Percentiles rank a stretch among this genome's conserved stretches.
Evolutionary conservation across 1,284 basidiomycete genomes (phyloP).

Genomic region (Trichosporon sp.): DNA sequence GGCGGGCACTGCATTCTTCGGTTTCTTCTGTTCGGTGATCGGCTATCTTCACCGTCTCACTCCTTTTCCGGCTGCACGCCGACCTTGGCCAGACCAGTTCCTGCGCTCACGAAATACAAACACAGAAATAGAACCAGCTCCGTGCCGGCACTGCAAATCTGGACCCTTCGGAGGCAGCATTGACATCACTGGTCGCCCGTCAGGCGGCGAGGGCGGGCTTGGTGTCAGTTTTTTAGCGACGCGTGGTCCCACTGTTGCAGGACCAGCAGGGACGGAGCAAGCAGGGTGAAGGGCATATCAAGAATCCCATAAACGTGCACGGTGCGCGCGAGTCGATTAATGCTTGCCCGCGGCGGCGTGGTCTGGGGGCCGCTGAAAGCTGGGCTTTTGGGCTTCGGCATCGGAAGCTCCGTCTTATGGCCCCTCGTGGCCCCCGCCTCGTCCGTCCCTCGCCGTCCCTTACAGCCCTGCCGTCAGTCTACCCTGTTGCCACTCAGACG

Average conservation of each 20-base stretch:
- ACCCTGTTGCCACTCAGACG: not conserved
- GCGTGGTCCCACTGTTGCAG: not conserved
- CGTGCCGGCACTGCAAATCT: not conserved
- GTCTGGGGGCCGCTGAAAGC: not conserved
- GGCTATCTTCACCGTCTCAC: conserved; percentile 4
- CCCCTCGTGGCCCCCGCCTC: conserved; percentile 1
- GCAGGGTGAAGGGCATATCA: too few species aligned
- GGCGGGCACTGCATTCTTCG: not conserved
- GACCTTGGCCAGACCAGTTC: not conserved
- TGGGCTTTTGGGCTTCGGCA: not conserved
- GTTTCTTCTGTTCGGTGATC: conserved; percentile 20
- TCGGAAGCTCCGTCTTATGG: conserved; percentile 18
- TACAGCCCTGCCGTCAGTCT: not conserved
- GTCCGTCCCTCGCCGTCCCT: not conserved
- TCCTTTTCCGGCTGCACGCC: not conserved
- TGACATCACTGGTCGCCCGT: too few species aligned
- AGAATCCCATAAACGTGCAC: too few species aligned
- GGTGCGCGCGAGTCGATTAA: not conserved
- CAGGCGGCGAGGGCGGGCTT: too few species aligned
- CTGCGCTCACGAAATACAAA: not conserved
- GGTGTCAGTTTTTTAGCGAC: not conserved
- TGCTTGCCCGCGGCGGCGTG: conserved; percentile 2
- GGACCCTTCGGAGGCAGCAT: not conserved
- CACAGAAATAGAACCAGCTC: not conserved
- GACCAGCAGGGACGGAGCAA: too few species aligned